Conservation (phyloP, 306 rosid genomes). For the Cicer cuneatum region DNA sequence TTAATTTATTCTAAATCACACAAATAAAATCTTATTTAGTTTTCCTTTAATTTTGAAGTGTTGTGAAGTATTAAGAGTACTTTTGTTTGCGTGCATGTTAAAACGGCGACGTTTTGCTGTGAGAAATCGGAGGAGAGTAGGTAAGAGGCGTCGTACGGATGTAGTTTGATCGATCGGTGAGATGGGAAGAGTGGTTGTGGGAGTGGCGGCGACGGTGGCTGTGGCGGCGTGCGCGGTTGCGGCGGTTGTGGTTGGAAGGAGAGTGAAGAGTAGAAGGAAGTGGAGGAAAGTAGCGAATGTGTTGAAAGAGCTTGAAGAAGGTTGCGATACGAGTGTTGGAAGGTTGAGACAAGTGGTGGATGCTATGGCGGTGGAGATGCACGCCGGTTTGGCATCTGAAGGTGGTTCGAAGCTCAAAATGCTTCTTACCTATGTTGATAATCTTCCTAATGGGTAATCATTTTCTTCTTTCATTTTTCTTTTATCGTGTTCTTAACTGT, state of each 20-base stretch:
- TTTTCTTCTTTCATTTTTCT: not conserved
- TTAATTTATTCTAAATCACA: not conserved
- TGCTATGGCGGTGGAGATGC: slow-evolving; percentile 99
- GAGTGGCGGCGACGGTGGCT: slow-evolving; percentile 73
- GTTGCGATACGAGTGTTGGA: slow-evolving; percentile 68
- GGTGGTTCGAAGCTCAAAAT: slow-evolving; percentile 98
- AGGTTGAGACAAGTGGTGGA: slow-evolving; percentile 86
- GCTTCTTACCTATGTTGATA: slow-evolving; percentile 89
- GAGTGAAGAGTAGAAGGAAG: slow-evolving; percentile 75
- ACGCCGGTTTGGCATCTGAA: slow-evolving; percentile 94
- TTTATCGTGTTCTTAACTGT: slow-evolving; percentile 38
- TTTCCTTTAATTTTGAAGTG: no score
- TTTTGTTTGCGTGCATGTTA: slow-evolving; percentile 60
- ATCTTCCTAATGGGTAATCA: slow-evolving; percentile 85
- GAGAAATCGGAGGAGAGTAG: slow-evolving; percentile 49
- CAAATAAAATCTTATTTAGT: not conserved
- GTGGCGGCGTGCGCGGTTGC: slow-evolving; percentile 79
- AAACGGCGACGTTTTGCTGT: slow-evolving; percentile 63
- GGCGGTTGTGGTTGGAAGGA: slow-evolving; percentile 71
- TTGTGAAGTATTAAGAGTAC: not conserved
- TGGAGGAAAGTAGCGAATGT: slow-evolving; percentile 76
- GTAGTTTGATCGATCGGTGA: slow-evolving; percentile 57
- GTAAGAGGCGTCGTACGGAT: slow-evolving; percentile 56
- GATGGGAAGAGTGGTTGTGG: slow-evolving; percentile 77
- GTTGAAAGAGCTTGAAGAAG: slow-evolving; percentile 73